Evolutionary conservation across 1,139 yeast genomes (phyloP).

Genomic region (Yamadazyma taylorii): DNA sequence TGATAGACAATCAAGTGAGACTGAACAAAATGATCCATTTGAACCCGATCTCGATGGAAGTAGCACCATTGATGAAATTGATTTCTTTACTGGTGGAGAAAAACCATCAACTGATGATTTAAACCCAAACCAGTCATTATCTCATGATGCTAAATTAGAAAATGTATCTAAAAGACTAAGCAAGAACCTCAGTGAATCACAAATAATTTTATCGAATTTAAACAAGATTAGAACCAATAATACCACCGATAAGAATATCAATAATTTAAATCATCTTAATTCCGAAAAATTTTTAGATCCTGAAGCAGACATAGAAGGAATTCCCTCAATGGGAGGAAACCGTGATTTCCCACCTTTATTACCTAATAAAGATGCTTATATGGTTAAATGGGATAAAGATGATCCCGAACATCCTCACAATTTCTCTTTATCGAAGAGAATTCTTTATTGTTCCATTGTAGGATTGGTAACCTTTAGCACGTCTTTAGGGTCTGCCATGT

Average conservation of each 20-base stretch:
- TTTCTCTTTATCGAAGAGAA: conserved; percentile 36
- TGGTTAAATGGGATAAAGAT: conserved; percentile 44
- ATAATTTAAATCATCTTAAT: not conserved
- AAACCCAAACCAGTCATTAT: not conserved
- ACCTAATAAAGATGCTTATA: conserved; percentile 31
- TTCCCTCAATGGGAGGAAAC: conserved; percentile 39
- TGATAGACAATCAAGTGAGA: not conserved
- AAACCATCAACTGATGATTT: conserved; percentile 1
- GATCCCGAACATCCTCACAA: conserved; percentile 51
- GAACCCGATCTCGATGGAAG: not conserved
- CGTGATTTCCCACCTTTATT: conserved; percentile 33
- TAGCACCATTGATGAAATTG: not conserved
- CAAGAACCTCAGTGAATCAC: not conserved
- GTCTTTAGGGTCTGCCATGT: conserved; percentile 51
- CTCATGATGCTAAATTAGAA: not conserved
- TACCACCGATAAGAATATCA: not conserved
- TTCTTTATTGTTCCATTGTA: conserved; percentile 23
- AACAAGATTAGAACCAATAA: not conserved
- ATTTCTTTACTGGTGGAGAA: conserved; percentile 1
- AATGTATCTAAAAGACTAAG: not conserved
- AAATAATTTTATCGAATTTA: not conserved
- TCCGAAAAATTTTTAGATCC: not conserved
- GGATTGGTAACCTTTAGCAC: conserved; percentile 32
- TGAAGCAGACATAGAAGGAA: not conserved
- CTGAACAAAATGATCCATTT: not conserved